Conservation (phyloP, 2,329 filamentous ascomycete species). For the Microcyclosporella mali region DNA sequence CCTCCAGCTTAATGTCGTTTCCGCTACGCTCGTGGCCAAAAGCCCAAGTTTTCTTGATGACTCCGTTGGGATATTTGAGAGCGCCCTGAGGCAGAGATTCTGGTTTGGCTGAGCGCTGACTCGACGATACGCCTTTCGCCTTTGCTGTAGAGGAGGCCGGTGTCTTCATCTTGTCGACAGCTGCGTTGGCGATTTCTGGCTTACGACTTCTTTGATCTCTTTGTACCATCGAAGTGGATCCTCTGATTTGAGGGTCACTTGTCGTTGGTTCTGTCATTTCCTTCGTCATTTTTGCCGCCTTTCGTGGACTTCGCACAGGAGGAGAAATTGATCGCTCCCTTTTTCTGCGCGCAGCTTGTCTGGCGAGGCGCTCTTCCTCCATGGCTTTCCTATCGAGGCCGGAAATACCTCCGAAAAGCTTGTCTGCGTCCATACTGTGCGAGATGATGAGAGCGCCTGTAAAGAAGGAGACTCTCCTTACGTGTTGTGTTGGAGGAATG, state of each 20-base stretch:
- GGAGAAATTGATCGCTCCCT: conserved; percentile 46
- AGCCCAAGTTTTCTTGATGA: conserved; percentile 76
- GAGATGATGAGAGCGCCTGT: too few species aligned
- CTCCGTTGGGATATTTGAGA: conserved; percentile 52
- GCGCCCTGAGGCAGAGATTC: conserved; percentile 5
- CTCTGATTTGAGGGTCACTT: conserved; percentile 22
- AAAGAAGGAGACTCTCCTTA: too few species aligned
- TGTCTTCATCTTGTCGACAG: conserved; percentile 13
- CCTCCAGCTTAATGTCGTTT: conserved; percentile 81
- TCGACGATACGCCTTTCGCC: not conserved
- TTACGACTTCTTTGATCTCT: conserved; percentile 15
- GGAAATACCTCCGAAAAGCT: not conserved
- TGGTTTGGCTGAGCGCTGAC: not conserved
- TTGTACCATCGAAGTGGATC: conserved; percentile 20
- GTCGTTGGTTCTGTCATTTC: conserved; percentile 14
- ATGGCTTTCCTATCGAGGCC: conserved; percentile 71
- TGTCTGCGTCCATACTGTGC: not conserved
- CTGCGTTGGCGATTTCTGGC: conserved; percentile 18
- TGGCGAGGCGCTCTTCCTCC: conserved; percentile 74
- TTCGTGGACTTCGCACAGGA: conserved; percentile 23
- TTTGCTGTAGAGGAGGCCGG: conserved; percentile 3
- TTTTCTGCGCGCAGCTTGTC: conserved; percentile 54
- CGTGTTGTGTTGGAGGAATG: too few species aligned
- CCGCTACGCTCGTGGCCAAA: conserved; percentile 53
- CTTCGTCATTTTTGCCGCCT: conserved; percentile 22